A percentile compares a stretch with the other conserved stretches of the same genome.
These are phyloP conservation scores for Amylostereum chailletii DNA, from an alignment of 1,284 basidiomycete species.

Conservation along the genomic window DNA sequence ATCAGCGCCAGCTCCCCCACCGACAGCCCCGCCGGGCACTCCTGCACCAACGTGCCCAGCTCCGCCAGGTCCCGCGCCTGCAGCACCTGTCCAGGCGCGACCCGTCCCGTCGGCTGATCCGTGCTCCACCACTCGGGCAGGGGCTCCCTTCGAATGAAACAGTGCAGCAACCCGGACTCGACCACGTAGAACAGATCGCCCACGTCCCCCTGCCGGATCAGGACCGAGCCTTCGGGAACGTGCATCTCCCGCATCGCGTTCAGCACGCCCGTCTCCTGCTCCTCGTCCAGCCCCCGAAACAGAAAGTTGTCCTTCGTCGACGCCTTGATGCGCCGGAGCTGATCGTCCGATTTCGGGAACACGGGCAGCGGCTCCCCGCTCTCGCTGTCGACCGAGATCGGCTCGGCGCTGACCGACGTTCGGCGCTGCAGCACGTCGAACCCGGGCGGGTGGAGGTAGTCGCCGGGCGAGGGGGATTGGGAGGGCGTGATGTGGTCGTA, in stretches of 20 bases:
- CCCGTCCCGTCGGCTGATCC: conserved; percentile 26
- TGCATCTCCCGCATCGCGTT: conserved; percentile 92
- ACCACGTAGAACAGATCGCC: conserved; percentile 99
- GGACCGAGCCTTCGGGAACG: conserved; percentile 67
- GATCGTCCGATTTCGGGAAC: conserved; percentile 79
- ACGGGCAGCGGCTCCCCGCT: conserved; percentile 61
- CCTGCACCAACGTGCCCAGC: conserved; percentile 78
- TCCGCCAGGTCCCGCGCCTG: conserved; percentile 58
- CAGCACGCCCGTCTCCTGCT: conserved; percentile 88
- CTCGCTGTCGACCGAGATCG: conserved; percentile 74
- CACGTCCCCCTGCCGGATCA: conserved; percentile 95
- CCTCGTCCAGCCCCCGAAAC: conserved; percentile 94
- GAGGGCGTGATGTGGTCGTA: conserved; percentile 41
- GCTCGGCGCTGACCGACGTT: conserved; percentile 96
- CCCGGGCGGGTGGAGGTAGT: conserved; percentile 58
- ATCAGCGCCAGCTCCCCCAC: conserved; percentile 98
- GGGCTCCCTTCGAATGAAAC: conserved; percentile 72
- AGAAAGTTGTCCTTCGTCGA: conserved; percentile 89
- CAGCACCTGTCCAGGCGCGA: conserved; percentile 44
- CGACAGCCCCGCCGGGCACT: conserved; percentile 79
- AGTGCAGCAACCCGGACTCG: conserved; percentile 82
- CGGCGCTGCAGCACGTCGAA: conserved; percentile 83
- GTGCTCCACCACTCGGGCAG: conserved; percentile 49
- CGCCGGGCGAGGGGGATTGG: conserved; percentile 37
- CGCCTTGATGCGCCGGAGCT: conserved; percentile 79